Percentiles rank a stretch among this genome's conserved stretches.
These are phyloP conservation scores for Cladosporium sp. DNA, from an alignment of 2,329 filamentous ascomycete genomes.

Conservation along the genomic window DNA sequence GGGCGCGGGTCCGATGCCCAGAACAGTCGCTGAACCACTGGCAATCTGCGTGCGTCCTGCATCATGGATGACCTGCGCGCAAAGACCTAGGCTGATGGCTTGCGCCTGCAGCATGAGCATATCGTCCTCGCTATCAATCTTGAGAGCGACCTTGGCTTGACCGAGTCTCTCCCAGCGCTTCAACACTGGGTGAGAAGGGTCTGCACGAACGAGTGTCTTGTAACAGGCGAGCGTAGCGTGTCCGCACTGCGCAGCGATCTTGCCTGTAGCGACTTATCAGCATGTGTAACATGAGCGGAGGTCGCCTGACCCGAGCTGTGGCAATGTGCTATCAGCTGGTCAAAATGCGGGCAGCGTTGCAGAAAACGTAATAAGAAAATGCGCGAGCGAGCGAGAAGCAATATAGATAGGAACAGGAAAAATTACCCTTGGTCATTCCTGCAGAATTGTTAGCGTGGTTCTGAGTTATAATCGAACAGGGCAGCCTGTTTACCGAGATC, in stretches of 20 bases:
- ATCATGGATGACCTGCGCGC: constrained; percentile 87
- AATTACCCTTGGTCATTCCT: constrained; percentile 84
- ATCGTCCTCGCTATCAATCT: constrained; percentile 81
- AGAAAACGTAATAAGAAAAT: constrained; percentile 12
- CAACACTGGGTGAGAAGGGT: constrained; percentile 63
- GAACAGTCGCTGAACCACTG: constrained; percentile 84
- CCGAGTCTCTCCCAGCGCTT: constrained; percentile 81
- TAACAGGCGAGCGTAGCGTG: constrained; percentile 98
- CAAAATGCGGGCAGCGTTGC: constrained; percentile 19
- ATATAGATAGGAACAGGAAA: constrained; percentile 21
- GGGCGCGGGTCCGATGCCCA: constrained; percentile 73
- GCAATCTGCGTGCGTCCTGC: constrained; percentile 98
- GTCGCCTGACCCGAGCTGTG: constrained; percentile 5
- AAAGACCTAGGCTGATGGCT: constrained; percentile 79
- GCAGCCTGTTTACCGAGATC: constrained; percentile 64
- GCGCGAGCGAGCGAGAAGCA: neutral
- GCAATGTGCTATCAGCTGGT: constrained; percentile 18
- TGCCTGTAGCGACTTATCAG: constrained; percentile 59
- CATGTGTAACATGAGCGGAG: constrained; percentile 10
- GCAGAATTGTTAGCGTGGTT: constrained; percentile 6
- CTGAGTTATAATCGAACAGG: neutral
- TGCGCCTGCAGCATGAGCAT: constrained; percentile 73
- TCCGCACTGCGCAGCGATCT: constrained; percentile 92
- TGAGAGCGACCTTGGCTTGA: constrained; percentile 91
- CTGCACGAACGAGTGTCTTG: constrained; percentile 68